These are phyloP conservation scores for Viridothelium virens DNA, from an alignment of 495 filamentous ascomycete genomes.

Conservation along the genomic window DNA sequence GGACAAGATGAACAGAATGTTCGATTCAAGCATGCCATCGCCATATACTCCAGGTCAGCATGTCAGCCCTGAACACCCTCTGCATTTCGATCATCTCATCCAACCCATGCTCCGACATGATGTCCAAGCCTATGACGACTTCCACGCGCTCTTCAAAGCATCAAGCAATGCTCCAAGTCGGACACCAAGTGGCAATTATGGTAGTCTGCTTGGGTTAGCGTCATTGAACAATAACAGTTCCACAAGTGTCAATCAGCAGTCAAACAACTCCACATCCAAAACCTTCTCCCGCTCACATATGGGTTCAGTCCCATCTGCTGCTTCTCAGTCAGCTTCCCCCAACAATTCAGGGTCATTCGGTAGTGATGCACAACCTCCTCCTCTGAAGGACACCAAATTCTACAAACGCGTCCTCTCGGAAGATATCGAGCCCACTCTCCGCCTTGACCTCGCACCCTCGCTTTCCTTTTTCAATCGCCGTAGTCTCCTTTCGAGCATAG, in stretches of 20 bases:
- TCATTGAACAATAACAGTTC: conserved; percentile 18
- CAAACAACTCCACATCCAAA: conserved; percentile 29
- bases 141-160: conserved; percentile 64
- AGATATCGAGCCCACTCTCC: conserved; percentile 88
- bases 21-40: conserved; percentile 40
- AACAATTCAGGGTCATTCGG: conserved; percentile 33
- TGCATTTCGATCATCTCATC: conserved; percentile 73
- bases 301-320: conserved; percentile 17
- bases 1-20: conserved; percentile 38
- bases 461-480: conserved; percentile 88
- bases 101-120: conserved; percentile 78
- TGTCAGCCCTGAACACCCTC: conserved; percentile 68
- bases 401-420: conserved; percentile 82
- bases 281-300: conserved; percentile 12
- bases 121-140: conserved; percentile 72
- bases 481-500: conserved; percentile 71
- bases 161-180: conserved; percentile 56
- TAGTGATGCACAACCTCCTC: conserved; percentile 29
- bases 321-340: conserved; percentile 41
- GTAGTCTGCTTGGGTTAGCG: conserved; percentile 54
- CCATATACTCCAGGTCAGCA: conserved; percentile 45
- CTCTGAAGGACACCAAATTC: conserved; percentile 83
- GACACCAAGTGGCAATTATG: conserved; percentile 61
- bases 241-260: conserved; percentile 15
- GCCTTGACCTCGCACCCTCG: conserved; percentile 80